Evolutionary conservation across 2,329 filamentous ascomycete species (phyloP).

Genomic region (Paraphoma sp.): DNA sequence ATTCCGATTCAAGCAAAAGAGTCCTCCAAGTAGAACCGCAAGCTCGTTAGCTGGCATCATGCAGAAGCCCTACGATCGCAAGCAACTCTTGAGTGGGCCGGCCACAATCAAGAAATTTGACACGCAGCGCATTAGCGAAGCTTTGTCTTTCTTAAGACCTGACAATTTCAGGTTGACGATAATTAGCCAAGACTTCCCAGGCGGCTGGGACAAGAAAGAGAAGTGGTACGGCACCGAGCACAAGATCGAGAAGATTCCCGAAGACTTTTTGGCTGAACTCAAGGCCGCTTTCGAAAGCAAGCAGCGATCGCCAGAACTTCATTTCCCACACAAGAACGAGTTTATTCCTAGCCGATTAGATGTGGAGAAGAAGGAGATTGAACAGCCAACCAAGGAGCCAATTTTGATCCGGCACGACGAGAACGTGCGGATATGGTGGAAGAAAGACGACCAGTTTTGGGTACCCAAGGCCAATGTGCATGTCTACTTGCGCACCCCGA

Average conservation of each 20-base stretch:
- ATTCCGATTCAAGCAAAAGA: constrained; percentile 95
- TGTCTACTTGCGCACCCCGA: constrained; percentile 78
- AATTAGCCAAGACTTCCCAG: constrained; percentile 82
- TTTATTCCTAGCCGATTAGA: constrained; percentile 94
- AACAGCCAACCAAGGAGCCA: constrained; percentile 74
- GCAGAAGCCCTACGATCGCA: constrained; percentile 87
- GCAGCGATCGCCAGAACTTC: constrained; percentile 72
- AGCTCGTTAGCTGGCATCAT: constrained; percentile 85
- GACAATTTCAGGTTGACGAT: constrained; percentile 90
- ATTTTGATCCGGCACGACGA: constrained; percentile 86
- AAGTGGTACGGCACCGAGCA: constrained; percentile 99
- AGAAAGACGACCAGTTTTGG: constrained; percentile 99
- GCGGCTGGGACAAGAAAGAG: constrained; percentile 85
- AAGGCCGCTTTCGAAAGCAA: constrained; percentile 66
- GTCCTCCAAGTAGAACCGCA: constrained; percentile 85
- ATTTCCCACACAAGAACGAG: constrained; percentile 91
- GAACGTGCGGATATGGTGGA: constrained; percentile 86
- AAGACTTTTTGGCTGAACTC: constrained; percentile 76
- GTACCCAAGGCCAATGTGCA: constrained; percentile 92
- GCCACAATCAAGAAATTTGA: constrained; percentile 82
- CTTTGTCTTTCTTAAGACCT: constrained; percentile 75
- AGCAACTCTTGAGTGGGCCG: constrained; percentile 84
- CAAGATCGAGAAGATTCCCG: constrained; percentile 78
- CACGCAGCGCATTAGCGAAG: constrained; percentile 74
- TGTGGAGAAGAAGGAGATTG: constrained; percentile 92